A percentile compares a stretch with the other conserved stretches of the same genome.
These are phyloP conservation scores for Physaria fendleri DNA, from an alignment of 345 rosid genomes.

Conservation along the genomic window DNA sequence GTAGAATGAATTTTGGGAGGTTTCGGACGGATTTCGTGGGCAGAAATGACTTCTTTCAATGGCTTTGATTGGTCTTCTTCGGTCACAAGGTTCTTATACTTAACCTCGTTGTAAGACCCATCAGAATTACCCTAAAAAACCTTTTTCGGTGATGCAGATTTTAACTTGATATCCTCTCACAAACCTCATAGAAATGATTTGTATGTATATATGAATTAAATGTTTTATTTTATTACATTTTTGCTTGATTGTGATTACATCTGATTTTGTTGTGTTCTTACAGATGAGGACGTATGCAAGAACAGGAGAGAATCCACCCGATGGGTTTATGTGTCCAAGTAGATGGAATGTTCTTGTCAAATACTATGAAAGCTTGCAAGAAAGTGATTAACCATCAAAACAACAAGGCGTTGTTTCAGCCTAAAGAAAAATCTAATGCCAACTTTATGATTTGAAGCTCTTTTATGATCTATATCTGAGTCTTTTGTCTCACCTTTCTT, in stretches of 20 bases:
- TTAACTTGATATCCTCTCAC: conserved; percentile 18
- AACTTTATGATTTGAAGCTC: not conserved
- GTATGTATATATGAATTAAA: too few species aligned
- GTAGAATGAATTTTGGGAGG: conserved; percentile 13
- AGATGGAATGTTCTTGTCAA: conserved; percentile 93
- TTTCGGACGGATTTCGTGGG: conserved; percentile 26
- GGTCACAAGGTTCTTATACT: conserved; percentile 25
- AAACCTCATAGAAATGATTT: too few species aligned
- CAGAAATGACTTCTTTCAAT: conserved; percentile 24
- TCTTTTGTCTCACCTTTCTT: conserved; percentile 7
- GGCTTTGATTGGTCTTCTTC: conserved; percentile 14
- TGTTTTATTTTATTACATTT: too few species aligned
- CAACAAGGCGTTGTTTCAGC: conserved; percentile 37
- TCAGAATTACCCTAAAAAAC: conserved; percentile 10
- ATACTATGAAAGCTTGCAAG: conserved; percentile 67
- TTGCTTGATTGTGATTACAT: not conserved
- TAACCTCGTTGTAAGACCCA: conserved; percentile 12
- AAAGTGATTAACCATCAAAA: conserved; percentile 37
- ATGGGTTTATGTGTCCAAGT: conserved; percentile 92
- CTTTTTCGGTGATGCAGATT: conserved; percentile 33
- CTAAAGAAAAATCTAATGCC: conserved; percentile 10
- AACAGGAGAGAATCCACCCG: conserved; percentile 85
- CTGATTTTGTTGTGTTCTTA: not conserved
- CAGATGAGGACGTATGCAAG: conserved; percentile 89
- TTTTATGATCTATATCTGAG: not conserved